phyloP scores from a whole-genome alignment of 2,329 filamentous ascomycete species.

The Alternaria arborescens region DNA sequence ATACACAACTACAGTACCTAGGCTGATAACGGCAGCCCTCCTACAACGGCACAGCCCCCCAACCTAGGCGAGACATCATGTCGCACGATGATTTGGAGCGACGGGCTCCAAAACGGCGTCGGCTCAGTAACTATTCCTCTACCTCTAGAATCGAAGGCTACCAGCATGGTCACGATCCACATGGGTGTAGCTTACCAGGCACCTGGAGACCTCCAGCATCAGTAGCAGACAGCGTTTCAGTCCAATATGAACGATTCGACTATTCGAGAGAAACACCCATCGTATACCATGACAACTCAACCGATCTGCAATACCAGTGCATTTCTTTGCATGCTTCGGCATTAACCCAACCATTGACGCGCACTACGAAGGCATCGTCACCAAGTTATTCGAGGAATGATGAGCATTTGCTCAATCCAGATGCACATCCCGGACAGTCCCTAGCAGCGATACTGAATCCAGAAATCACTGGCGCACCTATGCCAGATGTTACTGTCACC shows the following conservation, averaged over 20 bases:
- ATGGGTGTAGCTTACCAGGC: neutral
- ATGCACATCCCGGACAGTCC: too few relatives aligned
- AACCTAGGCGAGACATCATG: neutral
- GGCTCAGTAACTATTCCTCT: accelerated
- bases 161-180: neutral
- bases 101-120: neutral
- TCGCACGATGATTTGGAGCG: neutral
- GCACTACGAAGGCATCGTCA: neutral
- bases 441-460: too few relatives aligned
- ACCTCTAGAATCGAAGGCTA: neutral
- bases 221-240: neutral
- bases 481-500: neutral
- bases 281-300: too few relatives aligned
- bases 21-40: too few relatives aligned
- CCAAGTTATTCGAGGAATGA: too few relatives aligned
- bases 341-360: neutral
- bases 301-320: neutral
- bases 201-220: neutral
- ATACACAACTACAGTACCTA: neutral
- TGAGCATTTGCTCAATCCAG: too few relatives aligned
- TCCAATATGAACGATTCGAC: neutral
- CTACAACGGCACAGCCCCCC: neutral
- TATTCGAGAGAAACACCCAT: too few relatives aligned
- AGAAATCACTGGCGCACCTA: too few relatives aligned
- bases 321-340: neutral